Base-by-base conservation (phyloP, 495 filamentous ascomycete genomes). In the Podospora anserina region DNA sequence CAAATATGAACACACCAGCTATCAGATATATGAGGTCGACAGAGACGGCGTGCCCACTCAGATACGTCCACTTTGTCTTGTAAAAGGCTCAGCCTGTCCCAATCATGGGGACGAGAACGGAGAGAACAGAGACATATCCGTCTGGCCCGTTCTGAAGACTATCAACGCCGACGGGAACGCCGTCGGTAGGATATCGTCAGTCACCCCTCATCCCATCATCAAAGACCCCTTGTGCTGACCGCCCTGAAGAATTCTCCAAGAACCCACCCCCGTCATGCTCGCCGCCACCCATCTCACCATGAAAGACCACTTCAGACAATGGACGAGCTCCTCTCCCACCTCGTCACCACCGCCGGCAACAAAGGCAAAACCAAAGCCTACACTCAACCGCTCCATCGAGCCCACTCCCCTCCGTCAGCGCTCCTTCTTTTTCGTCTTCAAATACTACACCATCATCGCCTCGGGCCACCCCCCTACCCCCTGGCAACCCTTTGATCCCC, bases 401-500 rank as follows among this genome's bases (percentile, higher is more conserved):
- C 32, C 71, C 0, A 76, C 81, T 30, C 49, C 66, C 1, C 68
- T 78, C 32, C 75, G 77, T 9, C 82, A 81, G 70, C 75, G 81
- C 18, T 81, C 76, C 19, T 85, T 87, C 69, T 78, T 86, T 28
- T 86, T 87, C 70, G 81, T 78, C 63, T 86, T 87, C 70, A 85
- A 87, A 67, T 87, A 85, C 63, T 85, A 82, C 70, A 77, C 85
- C 27, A 77, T 86, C 15, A 73, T 86, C 11, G 81, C 77, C 15
- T 72, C 79, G 13, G 79, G 77, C 5, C 70, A 71, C 15, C 73
- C 55, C 1, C 85, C 85, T 0, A 81, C 82, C 72, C 73, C 81
- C n/a, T 87, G 85, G 85, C 85, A 87, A 64, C 63, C 69, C 11
- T 74, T 66, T 27, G 80, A 82, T 59, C 60, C 54, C 2, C 74